Evolutionary conservation across 441 rosid species (phyloP), one percentile per base, ranked within the genome.

Genomic region (Hura crepitans): DNA sequence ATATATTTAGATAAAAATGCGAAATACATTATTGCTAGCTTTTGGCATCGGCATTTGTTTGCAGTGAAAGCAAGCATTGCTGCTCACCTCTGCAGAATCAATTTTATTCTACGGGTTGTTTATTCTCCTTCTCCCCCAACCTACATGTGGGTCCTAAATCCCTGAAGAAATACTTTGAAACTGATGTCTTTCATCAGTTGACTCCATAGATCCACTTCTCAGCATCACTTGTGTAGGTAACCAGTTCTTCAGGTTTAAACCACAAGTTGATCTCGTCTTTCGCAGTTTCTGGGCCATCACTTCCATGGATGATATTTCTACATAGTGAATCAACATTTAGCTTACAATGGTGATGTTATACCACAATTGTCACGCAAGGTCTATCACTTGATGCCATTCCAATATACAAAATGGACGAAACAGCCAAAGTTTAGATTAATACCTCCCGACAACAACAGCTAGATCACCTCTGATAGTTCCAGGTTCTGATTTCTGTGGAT

Each of bases 401-500:
- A 1, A 53, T 42, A 2, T 9, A 10, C 46, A 42, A 31, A 10
- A 35, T 35, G 35, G 47, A 42, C 43, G n/a, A n/a, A n/a, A n/a
- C n/a, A n/a, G n/a, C n/a, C n/a, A 49, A 12, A n/a, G 62, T 74
- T 35, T 18, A 72, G 56, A 63, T 1, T 31, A 39, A 62, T 84
- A 91, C 98, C 98, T 90, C 72, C 97, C 98, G 68, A 94, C 96
- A 60, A 84, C 91, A 55, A 94, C 94, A 0, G 98, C 98, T 15
- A 94, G 87, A 83, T 94, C 98, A 25, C 98, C 98, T 72, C 98
- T 79, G 85, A 94, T 94, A 0, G 98, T 94, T 75, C 98, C 98
- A 0, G 97, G 96, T 76, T 94, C 98, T 13, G 98, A 94, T 77
- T 94, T 94, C 82, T 88, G 93, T 64, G 98, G 98, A 77, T 94